Evolutionary conservation across 164 flowering plant species (phyloP).

Genomic region (Cinnamomum chago): DNA sequence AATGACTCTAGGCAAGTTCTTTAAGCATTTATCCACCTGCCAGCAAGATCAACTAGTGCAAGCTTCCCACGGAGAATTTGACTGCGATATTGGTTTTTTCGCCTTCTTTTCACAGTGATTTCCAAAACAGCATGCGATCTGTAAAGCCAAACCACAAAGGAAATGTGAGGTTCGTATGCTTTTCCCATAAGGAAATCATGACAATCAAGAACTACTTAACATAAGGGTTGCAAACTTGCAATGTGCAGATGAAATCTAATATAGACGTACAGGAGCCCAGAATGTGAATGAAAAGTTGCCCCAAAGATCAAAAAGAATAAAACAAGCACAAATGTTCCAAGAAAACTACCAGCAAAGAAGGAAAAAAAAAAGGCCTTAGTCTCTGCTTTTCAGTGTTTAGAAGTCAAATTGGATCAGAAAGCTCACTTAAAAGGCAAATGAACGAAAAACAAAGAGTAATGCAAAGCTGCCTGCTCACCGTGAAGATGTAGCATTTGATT

Average conservation of each 20-base stretch:
- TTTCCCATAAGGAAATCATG: not conserved
- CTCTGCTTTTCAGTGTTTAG: too few species aligned
- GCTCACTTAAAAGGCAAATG: too few species aligned
- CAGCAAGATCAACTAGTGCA: constrained; percentile 95
- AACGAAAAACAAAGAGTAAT: not conserved
- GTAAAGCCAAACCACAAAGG: constrained; percentile 7
- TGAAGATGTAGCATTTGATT: constrained; percentile 84
- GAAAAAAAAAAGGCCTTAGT: too few species aligned
- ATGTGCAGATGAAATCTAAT: too few species aligned
- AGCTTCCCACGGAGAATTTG: constrained; percentile 81
- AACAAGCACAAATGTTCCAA: not conserved
- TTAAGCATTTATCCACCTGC: constrained; percentile 35
- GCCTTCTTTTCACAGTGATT: constrained; percentile 70
- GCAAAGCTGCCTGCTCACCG: constrained; percentile 38
- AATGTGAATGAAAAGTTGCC: too few species aligned
- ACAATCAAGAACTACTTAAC: too few species aligned
- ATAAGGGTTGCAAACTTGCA: too few species aligned
- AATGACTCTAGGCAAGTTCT: constrained; percentile 2
- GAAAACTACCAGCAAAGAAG: not conserved
- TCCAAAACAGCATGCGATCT: constrained; percentile 93
- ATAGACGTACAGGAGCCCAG: too few species aligned
- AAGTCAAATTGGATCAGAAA: not conserved
- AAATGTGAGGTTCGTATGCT: not conserved
- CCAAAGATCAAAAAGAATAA: too few species aligned
- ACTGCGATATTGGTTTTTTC: constrained; percentile 53